These are phyloP conservation scores for Orbilia oligospora DNA, from an alignment of 2,329 filamentous ascomycete genomes.

Conservation along the genomic window DNA sequence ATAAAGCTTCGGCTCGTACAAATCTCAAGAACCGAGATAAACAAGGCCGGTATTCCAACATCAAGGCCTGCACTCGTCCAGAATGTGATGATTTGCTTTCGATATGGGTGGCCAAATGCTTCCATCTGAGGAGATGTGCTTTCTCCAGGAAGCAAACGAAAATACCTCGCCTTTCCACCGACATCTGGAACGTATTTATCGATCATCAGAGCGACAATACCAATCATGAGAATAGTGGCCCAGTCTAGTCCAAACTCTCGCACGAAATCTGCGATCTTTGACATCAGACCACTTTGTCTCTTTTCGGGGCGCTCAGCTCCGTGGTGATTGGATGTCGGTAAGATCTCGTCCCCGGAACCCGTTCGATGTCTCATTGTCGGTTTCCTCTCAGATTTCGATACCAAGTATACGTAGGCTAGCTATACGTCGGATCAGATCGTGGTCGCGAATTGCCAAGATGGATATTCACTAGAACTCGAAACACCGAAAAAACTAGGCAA, in stretches of 20 bases:
- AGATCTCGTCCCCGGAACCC: slow-evolving; percentile 19
- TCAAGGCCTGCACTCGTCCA: slow-evolving; percentile 46
- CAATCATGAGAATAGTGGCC: slow-evolving; percentile 38
- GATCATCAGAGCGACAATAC: slow-evolving; percentile 51
- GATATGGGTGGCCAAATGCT: slow-evolving; percentile 40
- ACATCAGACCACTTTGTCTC: neutral
- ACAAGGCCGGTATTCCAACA: slow-evolving; percentile 44
- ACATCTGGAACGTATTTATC: slow-evolving; percentile 56
- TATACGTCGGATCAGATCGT: too few relatives aligned
- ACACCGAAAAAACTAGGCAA: too few relatives aligned
- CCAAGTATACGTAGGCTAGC: too few relatives aligned
- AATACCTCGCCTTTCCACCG: slow-evolving; percentile 45
- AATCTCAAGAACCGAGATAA: slow-evolving; percentile 38
- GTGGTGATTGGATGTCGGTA: slow-evolving; percentile 22
- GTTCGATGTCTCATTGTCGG: slow-evolving; percentile 14
- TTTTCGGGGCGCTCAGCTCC: neutral
- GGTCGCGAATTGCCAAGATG: too few relatives aligned
- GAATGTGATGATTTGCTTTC: slow-evolving; percentile 55
- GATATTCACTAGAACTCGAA: too few relatives aligned
- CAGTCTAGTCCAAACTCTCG: slow-evolving; percentile 42
- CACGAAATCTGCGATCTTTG: neutral
- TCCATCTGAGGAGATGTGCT: slow-evolving; percentile 52
- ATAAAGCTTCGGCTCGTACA: slow-evolving; percentile 37
- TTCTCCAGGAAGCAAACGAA: slow-evolving; percentile 49
- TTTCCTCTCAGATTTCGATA: neutral